Percentiles rank a stretch among this genome's conserved stretches.
phyloP scores from a whole-genome alignment of 1,284 basidiomycete species.

The Pseudomicrostroma phylloplanum region DNA sequence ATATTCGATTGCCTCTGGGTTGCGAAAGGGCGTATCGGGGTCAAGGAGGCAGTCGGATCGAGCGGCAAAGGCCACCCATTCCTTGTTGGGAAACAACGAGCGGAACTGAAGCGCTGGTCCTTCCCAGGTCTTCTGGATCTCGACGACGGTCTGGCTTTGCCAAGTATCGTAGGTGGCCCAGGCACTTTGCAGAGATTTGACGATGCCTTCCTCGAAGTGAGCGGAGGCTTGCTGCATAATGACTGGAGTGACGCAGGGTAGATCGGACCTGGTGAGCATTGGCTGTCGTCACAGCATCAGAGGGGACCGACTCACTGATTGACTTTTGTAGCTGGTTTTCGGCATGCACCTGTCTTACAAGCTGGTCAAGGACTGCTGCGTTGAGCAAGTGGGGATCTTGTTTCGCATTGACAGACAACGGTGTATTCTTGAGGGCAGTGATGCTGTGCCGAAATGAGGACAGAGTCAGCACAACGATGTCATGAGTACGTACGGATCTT shows the following conservation, averaged over 20 bases:
- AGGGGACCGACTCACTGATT: slow-evolving; percentile 57
- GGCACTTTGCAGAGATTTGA: slow-evolving; percentile 87
- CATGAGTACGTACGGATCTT: no score
- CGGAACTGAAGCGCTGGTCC: slow-evolving; percentile 72
- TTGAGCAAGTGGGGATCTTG: slow-evolving; percentile 81
- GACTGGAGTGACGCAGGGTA: slow-evolving; percentile 63
- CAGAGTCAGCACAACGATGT: no score
- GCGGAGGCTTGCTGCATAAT: slow-evolving; percentile 97
- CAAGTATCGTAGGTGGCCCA: slow-evolving; percentile 98
- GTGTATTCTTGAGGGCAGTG: slow-evolving; percentile 87
- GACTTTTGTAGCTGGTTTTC: slow-evolving; percentile 97
- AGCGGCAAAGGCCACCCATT: slow-evolving; percentile 96
- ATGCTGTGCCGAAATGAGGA: slow-evolving; percentile 54
- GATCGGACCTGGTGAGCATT: no score
- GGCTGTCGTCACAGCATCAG: no score
- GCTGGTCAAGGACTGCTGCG: slow-evolving; percentile 73
- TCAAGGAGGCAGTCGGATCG: slow-evolving; percentile 91
- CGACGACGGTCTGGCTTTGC: slow-evolving; percentile 70
- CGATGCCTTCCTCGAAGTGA: slow-evolving; percentile 93
- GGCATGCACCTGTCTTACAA: slow-evolving; percentile 82
- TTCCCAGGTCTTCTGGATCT: slow-evolving; percentile 75
- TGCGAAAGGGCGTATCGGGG: slow-evolving; percentile 72
- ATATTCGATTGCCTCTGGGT: slow-evolving; percentile 65
- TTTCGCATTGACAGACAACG: slow-evolving; percentile 74
- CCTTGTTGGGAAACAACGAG: slow-evolving; percentile 77